phyloP scores from a whole-genome alignment of 352 stramenopile genomes.

The Pythium brassicae region DNA sequence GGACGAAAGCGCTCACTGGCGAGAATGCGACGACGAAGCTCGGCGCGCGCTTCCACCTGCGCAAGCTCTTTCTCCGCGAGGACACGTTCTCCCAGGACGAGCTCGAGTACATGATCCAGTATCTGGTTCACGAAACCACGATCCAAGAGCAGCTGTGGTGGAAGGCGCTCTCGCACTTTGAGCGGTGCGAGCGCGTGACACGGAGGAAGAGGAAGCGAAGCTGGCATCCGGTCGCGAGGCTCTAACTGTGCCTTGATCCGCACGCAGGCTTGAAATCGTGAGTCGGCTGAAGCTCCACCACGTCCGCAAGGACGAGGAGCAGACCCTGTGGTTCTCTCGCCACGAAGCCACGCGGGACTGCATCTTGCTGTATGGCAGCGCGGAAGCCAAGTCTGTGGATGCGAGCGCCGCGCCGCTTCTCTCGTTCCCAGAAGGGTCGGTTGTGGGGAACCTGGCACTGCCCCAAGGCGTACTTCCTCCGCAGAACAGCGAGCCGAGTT shows the following conservation, averaged over 20 bases:
- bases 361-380: slow-evolving; percentile 37
- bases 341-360: slow-evolving; percentile 31
- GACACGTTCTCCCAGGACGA: slow-evolving; percentile 37
- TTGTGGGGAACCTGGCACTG: slow-evolving; percentile 30
- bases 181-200: slow-evolving; percentile 19
- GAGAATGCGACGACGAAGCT: slow-evolving; percentile 31
- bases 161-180: slow-evolving; percentile 23
- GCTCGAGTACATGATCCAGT: slow-evolving; percentile 40
- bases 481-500: neutral
- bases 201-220: too few species aligned
- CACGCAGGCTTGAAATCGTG: slow-evolving; percentile 25
- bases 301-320: slow-evolving; percentile 30
- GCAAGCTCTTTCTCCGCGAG: slow-evolving; percentile 34
- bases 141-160: slow-evolving; percentile 36
- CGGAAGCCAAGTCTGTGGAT: slow-evolving; percentile 33
- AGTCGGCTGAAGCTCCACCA: slow-evolving; percentile 35
- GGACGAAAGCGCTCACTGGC: slow-evolving; percentile 4
- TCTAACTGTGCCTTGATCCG: too few species aligned
- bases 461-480: slow-evolving; percentile 5
- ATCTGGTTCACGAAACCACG: slow-evolving; percentile 35
- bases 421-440: slow-evolving; percentile 32
- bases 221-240: too few species aligned
- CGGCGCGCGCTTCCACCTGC: slow-evolving; percentile 36
- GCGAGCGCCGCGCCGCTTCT: slow-evolving; percentile 19
- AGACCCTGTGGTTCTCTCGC: slow-evolving; percentile 31